phyloP scores from a whole-genome alignment of 306 rosid species.

The Carpinus fangiana region DNA sequence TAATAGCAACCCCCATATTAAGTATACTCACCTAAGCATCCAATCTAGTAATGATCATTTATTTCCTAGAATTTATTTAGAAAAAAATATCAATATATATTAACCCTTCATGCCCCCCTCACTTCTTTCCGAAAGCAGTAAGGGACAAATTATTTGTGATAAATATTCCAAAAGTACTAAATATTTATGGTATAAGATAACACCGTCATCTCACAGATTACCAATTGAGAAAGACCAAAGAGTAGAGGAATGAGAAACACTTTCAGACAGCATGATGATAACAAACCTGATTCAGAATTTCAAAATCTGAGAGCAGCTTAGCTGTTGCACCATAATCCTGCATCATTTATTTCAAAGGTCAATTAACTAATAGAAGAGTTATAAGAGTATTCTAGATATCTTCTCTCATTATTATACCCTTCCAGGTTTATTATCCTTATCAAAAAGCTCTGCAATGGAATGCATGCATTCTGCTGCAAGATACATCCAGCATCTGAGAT shows the following conservation, averaged over 20 bases:
- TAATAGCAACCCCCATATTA: constrained; percentile 6
- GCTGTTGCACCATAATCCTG: constrained; percentile 70
- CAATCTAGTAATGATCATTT: constrained; percentile 1
- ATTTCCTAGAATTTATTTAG: background rate
- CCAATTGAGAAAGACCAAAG: constrained; percentile 19
- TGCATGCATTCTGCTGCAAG: constrained; percentile 92
- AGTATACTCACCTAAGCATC: constrained; percentile 15
- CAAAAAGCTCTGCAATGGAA: constrained; percentile 60
- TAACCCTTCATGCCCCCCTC: background rate
- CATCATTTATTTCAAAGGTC: constrained; percentile 36
- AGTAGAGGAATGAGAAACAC: constrained; percentile 25
- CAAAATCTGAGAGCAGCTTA: constrained; percentile 65
- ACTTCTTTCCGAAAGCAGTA: background rate
- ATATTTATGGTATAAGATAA: background rate
- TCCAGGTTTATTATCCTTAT: constrained; percentile 47
- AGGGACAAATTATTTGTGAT: background rate
- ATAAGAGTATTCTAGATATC: background rate
- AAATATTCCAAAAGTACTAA: background rate
- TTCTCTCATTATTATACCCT: constrained; percentile 45
- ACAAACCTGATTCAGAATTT: constrained; percentile 79
- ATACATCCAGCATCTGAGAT: constrained; percentile 96
- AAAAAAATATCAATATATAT: background rate
- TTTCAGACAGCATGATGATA: constrained; percentile 15
- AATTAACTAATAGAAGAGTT: constrained; percentile 10
- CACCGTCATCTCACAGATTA: background rate